Base-by-base conservation (phyloP, 257 asterid species). In the Plantago ovata region DNA sequence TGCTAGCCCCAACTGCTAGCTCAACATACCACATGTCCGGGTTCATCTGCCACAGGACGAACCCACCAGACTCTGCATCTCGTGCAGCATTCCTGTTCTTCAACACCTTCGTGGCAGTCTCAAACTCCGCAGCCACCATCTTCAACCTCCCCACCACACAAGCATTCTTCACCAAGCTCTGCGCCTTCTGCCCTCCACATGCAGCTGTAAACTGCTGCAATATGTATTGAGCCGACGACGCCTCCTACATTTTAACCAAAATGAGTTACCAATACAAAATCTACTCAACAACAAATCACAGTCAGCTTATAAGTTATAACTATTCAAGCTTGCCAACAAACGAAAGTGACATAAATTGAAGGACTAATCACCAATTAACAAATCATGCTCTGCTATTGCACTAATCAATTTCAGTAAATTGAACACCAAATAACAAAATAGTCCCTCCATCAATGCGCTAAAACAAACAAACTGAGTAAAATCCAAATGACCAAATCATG, bases 1-100 rank as follows among this genome's bases (percentile, higher is more conserved):
- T 82, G 79, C 94, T 84, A 15, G 85, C 94, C 3, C 94, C 96
- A 45, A 77, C 90, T 5, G 94, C 85, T 19, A 86, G 87, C 83
- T 87, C 96, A 45, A 84, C 92, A 56, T 82, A 87, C 96, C 94
- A 84, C 92, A 82, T 87, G 55, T 76, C 87, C 6, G 94, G 95
- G 55, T 81, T 72, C 95, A 84, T 86, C 63, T 86, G 95, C 95
- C 96, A 87, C 59, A 87, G 77, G 32, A 84, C 84, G 63, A 85
- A 84, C 16, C 96, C 83, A 52, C 97, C 97, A 0, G 81, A 77
- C 65, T 86, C 95, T 7, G 92, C 82, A 18, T 75, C 71, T 72
- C 80, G 61, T 23, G 72, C 69, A 49, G 75, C 65, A 58, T 67
- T 79, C 70, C 84, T 66, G 73, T 73, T 89, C 83, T 86, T 89